Evolutionary conservation across 2,329 filamentous ascomycete genomes (phyloP).

Genomic region (Pyrenophora tritici-repentis): DNA sequence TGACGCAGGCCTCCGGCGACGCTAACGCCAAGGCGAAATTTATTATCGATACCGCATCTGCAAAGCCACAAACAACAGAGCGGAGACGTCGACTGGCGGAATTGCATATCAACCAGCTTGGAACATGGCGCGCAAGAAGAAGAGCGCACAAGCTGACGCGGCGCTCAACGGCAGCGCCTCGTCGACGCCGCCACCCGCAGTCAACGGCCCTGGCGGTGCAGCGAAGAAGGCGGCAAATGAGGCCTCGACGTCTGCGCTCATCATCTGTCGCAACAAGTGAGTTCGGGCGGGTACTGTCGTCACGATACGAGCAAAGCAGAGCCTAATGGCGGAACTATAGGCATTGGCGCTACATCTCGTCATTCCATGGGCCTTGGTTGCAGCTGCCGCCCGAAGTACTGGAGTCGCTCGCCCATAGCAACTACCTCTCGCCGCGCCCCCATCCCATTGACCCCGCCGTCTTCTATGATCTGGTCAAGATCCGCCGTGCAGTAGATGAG

Average conservation of each 20-base stretch:
- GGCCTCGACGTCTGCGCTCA: conserved; percentile 38
- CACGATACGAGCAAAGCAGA: conserved; percentile 3
- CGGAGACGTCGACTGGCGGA: conserved; percentile 1
- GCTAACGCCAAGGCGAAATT: conserved; percentile 26
- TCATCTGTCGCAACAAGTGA: conserved; percentile 53
- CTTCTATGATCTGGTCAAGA: conserved; percentile 84
- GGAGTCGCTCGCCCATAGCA: conserved; percentile 76
- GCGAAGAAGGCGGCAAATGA: conserved; percentile 17
- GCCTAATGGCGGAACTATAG: conserved; percentile 51
- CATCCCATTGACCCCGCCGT: conserved; percentile 78
- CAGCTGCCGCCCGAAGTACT: conserved; percentile 79
- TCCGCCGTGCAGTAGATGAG: conserved; percentile 78
- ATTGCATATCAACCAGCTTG: conserved; percentile 4
- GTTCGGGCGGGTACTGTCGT: conserved; percentile 30
- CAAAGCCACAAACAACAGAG: conserved; percentile 13
- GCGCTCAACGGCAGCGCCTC: conserved; percentile 21
- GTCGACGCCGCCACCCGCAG: conserved; percentile 7
- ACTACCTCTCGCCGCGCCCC: conserved; percentile 76
- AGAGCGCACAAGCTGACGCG: conserved; percentile 31
- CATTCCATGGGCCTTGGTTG: conserved; percentile 82
- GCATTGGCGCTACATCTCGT: conserved; percentile 84
- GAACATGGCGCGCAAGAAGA: conserved; percentile 44
- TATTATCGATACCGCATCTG: conserved; percentile 16
- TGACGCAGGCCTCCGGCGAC: conserved; percentile 10
- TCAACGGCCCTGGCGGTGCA: conserved; percentile 1